phyloP scores from a whole-genome alignment of 306 rosid genomes.

The Trifolium dubium region DNA sequence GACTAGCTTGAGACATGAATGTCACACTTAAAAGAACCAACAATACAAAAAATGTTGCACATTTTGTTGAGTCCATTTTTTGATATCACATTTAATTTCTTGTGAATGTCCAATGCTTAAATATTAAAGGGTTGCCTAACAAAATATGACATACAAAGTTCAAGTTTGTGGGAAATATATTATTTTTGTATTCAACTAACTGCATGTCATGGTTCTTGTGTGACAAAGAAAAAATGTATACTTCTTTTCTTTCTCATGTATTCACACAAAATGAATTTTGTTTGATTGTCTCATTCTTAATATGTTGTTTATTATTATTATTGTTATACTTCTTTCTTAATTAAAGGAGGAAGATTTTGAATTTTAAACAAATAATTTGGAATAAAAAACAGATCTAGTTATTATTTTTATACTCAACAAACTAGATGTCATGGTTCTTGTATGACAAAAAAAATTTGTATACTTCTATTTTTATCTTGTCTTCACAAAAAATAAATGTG shows the following conservation, averaged over 20 bases:
- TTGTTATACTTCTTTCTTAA: too few species aligned
- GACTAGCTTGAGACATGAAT: conserved; percentile 9
- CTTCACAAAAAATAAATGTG: too few species aligned
- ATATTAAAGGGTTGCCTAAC: conserved; percentile 13
- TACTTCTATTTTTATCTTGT: too few species aligned
- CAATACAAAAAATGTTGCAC: background rate
- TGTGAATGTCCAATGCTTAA: conserved; percentile 24
- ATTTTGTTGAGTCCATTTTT: conserved; percentile 35
- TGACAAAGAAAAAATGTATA: background rate
- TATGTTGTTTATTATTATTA: too few species aligned
- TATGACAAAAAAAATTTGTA: too few species aligned
- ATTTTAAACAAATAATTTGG: background rate
- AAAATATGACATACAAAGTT: background rate
- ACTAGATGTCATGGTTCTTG: too few species aligned
- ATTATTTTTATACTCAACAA: too few species aligned
- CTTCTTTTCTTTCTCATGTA: background rate
- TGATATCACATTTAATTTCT: background rate
- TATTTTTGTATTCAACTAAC: conserved; percentile 13
- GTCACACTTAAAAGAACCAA: conserved; percentile 18
- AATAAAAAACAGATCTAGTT: too few species aligned
- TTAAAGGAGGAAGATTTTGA: too few species aligned
- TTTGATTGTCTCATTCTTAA: background rate
- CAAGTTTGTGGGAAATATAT: too few species aligned
- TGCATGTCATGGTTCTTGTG: conserved; percentile 9
- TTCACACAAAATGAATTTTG: background rate